phyloP scores from a whole-genome alignment of 768 basidiomycete species.

The Pisolithus albus region DNA sequence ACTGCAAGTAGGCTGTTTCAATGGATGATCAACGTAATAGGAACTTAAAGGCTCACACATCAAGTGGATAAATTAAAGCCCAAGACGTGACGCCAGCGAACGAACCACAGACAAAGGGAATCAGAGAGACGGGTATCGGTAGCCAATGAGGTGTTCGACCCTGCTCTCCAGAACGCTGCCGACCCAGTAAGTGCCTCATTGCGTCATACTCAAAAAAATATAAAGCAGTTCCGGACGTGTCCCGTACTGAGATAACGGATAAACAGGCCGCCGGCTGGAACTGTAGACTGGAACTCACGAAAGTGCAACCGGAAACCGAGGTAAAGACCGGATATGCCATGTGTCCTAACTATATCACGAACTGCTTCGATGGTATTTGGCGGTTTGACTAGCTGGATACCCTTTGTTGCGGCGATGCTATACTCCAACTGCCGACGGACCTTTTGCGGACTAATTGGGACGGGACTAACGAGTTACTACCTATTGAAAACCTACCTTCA shows the following conservation, averaged over 20 bases:
- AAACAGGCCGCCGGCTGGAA: background rate
- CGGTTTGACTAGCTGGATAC: conserved; percentile 61
- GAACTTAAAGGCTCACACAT: conserved; percentile 56
- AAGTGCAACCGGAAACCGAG: conserved; percentile 87
- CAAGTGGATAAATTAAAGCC: conserved; percentile 90
- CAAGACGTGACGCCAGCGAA: conserved; percentile 85
- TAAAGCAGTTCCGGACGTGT: conserved; percentile 81
- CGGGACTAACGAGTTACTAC: background rate
- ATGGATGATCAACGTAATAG: conserved; percentile 3
- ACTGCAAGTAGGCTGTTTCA: conserved; percentile 30
- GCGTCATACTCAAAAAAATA: conserved; percentile 95
- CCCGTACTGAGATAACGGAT: conserved; percentile 52
- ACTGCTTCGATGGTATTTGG: conserved; percentile 77
- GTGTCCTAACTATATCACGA: conserved; percentile 62
- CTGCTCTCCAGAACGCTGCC: conserved; percentile 71
- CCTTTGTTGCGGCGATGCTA: conserved; percentile 78
- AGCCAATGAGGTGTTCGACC: conserved; percentile 79
- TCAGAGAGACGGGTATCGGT: conserved; percentile 68
- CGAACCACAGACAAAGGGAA: conserved; percentile 90
- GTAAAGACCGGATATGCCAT: conserved; percentile 64
- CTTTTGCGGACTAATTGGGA: conserved; percentile 33
- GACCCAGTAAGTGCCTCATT: conserved; percentile 79
- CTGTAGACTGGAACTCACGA: conserved; percentile 37
- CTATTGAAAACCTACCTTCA: conserved; percentile 56
- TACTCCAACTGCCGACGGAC: conserved; percentile 90